A percentile compares a stretch with the other conserved stretches of the same genome.
These are phyloP conservation scores for Pseudoscleropodium purum DNA, from an alignment of 225 moss, liverwort and hornwort species.

Conservation along the genomic window DNA sequence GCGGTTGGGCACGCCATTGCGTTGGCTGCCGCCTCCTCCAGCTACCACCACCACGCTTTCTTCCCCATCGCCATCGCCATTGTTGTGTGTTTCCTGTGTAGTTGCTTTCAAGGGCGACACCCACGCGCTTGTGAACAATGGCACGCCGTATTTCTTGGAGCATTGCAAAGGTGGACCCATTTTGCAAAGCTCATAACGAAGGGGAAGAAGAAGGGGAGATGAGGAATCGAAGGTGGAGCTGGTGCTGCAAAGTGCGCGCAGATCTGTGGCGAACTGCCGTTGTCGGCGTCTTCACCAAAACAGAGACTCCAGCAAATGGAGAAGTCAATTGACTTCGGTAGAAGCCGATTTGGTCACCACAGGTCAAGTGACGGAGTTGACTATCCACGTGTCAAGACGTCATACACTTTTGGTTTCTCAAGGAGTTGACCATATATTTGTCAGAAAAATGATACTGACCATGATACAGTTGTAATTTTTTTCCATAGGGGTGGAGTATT, in stretches of 20 bases:
- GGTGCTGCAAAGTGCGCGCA: background rate
- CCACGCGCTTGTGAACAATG: constrained; percentile 68
- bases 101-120: background rate
- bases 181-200: background rate
- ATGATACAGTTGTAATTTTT: background rate
- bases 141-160: constrained; percentile 68
- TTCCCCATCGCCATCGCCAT: background rate
- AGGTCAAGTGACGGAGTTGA: background rate
- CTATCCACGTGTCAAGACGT: background rate
- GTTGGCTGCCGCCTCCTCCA: constrained; percentile 71
- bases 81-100: background rate
- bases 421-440: background rate
- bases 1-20: constrained; percentile 55
- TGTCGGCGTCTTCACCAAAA: background rate
- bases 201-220: background rate
- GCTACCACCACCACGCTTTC: constrained; percentile 22
- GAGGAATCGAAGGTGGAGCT: background rate
- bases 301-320: background rate
- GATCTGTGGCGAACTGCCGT: background rate
- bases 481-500: fast-evolving
- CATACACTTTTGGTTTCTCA: background rate
- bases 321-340: background rate
- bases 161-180: constrained; percentile 19
- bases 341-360: background rate
- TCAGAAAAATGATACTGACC: too few relatives aligned